Evolutionary conservation across 192 early-diverging fungal genomes (phyloP).

Genomic region (Gamsiella multidivaricata): DNA sequence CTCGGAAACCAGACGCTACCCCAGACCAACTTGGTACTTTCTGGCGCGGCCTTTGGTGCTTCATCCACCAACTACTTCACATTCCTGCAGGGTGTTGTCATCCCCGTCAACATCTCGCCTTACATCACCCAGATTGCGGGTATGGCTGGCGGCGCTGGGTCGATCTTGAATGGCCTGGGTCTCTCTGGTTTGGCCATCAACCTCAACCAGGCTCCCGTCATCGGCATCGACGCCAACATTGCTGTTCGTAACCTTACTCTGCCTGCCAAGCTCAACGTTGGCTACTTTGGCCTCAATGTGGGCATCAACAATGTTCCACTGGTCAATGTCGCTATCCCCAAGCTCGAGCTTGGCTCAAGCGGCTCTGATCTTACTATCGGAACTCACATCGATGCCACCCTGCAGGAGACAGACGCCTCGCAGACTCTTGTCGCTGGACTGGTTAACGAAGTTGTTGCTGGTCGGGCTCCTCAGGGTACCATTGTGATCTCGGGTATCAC

Average conservation of each 20-base stretch:
- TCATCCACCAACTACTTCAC: slow-evolving; percentile 45
- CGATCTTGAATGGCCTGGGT: slow-evolving; percentile 29
- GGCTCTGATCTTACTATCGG: slow-evolving; percentile 30
- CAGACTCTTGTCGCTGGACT: slow-evolving; percentile 33
- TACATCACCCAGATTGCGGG: slow-evolving; percentile 31
- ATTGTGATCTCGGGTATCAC: slow-evolving; percentile 28
- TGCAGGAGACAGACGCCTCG: slow-evolving; percentile 35
- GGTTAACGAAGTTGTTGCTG: slow-evolving; percentile 33
- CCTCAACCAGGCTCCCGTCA: slow-evolving; percentile 41
- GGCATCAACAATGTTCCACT: slow-evolving; percentile 24
- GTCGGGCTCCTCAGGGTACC: slow-evolving; percentile 22
- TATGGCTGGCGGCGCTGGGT: slow-evolving; percentile 43
- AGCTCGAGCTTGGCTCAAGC: slow-evolving; percentile 20
- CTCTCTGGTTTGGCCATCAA: slow-evolving; percentile 34
- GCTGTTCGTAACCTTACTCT: slow-evolving; percentile 28
- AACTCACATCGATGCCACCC: slow-evolving; percentile 23
- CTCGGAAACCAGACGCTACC: slow-evolving; percentile 33
- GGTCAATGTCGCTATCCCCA: slow-evolving; percentile 35
- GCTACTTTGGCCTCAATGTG: slow-evolving; percentile 32
- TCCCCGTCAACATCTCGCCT: slow-evolving; percentile 34
- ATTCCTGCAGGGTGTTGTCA: slow-evolving; percentile 31
- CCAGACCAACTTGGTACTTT: slow-evolving; percentile 18
- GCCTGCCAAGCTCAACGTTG: slow-evolving; percentile 26
- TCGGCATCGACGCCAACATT: slow-evolving; percentile 33
- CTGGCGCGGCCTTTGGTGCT: slow-evolving; percentile 38